A percentile compares a stretch with the other conserved stretches of the same genome.
Conservation (phyloP, 2,329 filamentous ascomycete genomes). For the Hirsutella thompsonii region DNA sequence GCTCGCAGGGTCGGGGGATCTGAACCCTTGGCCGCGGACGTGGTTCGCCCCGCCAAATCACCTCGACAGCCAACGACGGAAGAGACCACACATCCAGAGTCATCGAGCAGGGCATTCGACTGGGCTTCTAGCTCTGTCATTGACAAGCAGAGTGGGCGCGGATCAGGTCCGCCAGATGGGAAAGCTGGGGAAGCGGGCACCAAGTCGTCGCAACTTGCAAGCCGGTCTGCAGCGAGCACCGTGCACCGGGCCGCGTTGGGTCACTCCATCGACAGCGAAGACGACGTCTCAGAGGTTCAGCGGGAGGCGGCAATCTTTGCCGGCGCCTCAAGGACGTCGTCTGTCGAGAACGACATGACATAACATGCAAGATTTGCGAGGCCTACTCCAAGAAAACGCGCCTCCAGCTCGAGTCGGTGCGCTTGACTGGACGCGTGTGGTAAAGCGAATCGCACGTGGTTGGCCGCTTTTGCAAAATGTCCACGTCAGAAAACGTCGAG, state of each 20-base stretch:
- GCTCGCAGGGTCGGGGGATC: too few relatives aligned
- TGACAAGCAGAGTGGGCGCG: background rate
- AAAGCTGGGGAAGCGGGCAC: background rate
- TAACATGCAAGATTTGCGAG: too few relatives aligned
- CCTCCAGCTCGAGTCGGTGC: background rate
- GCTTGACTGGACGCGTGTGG: background rate
- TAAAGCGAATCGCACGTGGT: background rate
- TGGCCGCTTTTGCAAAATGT: background rate
- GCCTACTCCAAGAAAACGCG: background rate
- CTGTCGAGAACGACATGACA: background rate
- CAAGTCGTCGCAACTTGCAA: too few relatives aligned
- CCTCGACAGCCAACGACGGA: too few relatives aligned
- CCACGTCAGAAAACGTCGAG: slow-evolving; percentile 1
- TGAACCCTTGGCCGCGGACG: too few relatives aligned
- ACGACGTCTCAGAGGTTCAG: background rate
- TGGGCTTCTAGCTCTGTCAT: background rate
- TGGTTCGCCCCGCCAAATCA: too few relatives aligned
- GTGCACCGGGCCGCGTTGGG: background rate
- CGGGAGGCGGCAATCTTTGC: background rate
- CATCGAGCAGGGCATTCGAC: too few relatives aligned
- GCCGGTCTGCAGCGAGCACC: background rate
- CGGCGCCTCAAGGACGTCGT: background rate
- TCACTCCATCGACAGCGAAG: background rate
- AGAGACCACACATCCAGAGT: too few relatives aligned
- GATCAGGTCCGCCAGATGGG: background rate